Base-by-base conservation (phyloP, 2,329 filamentous ascomycete genomes). In the Cadophora luteo-olivacea region DNA sequence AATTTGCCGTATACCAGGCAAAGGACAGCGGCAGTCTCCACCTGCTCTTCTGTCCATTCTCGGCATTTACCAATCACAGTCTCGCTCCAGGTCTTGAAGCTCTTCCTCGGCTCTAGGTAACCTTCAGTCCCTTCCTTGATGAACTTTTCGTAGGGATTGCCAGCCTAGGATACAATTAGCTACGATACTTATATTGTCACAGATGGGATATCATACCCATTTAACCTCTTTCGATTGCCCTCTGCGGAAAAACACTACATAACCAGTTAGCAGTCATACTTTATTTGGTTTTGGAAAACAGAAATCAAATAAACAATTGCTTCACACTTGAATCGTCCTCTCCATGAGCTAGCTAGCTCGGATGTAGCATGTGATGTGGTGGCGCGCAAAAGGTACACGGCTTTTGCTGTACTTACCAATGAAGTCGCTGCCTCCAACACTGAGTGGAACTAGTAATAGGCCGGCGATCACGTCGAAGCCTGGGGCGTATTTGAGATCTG, bases 21-120 rank as follows among this genome's bases (percentile, higher is more conserved):
- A 2, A 97, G 83, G 0, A 97, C 92, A 0, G 93, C 92, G 0
- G 94, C 93, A 0, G 93, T 97, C 79, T 97, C 94, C 2, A 97
- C 86, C 76, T 97, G 92, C 70, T 97, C 92, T 76, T 96, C 93
- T 0, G 89, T 90, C 94, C 94, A 97, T 73, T 97, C 93, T 25
- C 92, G 88, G 73, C 92, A 94, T 79, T 92, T 94, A 5, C 92
- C 93, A 12, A 94, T 79, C 0, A 97, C 89, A 0, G 87, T 93
- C 79, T 97, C 94, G 36, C 87, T 87, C 93, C 93, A 97, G 0
- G 85, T 87, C 75, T 90, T 90, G 80, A 97, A 97, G 76, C 92
- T 92, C 76, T 87, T 92, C 70, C 91, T 85, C 0, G 93, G 93
- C 76, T 97, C 92, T 0, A 97, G 81, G 72, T 91, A 93, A 0